phyloP scores from a whole-genome alignment of 2,329 filamentous ascomycete species.

The Pseudogymnoascus verrucosus region DNA sequence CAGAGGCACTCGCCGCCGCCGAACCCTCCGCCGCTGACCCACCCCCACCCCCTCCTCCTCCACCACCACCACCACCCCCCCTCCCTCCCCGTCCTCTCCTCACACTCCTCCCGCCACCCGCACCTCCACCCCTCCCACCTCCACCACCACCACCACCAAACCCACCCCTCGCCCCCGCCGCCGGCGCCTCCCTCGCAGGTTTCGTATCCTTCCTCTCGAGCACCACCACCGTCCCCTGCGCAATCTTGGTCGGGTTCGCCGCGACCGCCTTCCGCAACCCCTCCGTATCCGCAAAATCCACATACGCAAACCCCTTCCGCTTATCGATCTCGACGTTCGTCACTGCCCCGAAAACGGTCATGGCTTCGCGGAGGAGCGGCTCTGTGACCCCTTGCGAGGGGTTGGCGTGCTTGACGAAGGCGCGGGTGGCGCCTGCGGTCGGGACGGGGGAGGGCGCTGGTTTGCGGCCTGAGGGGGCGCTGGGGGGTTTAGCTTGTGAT shows the following conservation, averaged over 20 bases:
- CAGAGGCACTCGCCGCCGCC: too few relatives aligned
- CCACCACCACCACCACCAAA: too few relatives aligned
- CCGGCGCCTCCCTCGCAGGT: conserved; percentile 16
- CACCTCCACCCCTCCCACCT: too few relatives aligned
- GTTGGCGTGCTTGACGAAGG: conserved; percentile 76
- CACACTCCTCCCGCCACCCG: too few relatives aligned
- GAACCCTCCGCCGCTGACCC: too few relatives aligned
- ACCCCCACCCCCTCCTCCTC: too few relatives aligned
- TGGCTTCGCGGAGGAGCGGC: conserved; percentile 62
- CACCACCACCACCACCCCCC: too few relatives aligned
- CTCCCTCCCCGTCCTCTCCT: too few relatives aligned
- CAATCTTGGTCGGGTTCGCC: conserved; percentile 73
- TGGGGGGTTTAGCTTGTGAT: conserved; percentile 18
- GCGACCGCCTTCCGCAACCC: conserved; percentile 70
- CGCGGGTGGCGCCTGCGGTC: conserved; percentile 49
- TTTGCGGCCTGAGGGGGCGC: conserved; percentile 24
- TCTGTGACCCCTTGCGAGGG: conserved; percentile 89
- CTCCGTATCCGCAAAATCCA: conserved; percentile 72
- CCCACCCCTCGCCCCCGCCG: too few relatives aligned
- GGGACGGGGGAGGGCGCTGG: conserved; percentile 22
- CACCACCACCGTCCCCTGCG: conserved; percentile 79
- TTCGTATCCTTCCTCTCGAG: conserved; percentile 64
- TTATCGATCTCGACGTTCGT: conserved; percentile 85
- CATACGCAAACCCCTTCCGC: conserved; percentile 89
- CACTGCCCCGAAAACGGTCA: conserved; percentile 66